Base-by-base conservation (phyloP, 208 protist species). In the Kentomonas sorsogonicus region DNA sequence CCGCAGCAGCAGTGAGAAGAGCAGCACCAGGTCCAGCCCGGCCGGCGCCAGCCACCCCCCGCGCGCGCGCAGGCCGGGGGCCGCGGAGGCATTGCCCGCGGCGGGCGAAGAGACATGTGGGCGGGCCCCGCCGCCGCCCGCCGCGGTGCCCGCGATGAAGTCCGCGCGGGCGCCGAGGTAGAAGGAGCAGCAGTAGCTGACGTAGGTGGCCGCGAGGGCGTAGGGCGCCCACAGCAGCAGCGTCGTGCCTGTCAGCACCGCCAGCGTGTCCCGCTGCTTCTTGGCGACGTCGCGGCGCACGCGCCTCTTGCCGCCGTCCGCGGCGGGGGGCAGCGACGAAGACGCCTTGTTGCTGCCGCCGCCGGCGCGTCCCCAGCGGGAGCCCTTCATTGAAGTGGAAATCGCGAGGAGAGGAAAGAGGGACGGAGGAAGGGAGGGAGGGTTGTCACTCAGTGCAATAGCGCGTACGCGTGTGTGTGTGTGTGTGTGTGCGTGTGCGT, bases 211-310 rank as follows among this genome's bases (percentile, higher is more conserved):
- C 1, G 79, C 79, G 4, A 79, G 30, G 26, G 68, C 71, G 71
- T 89, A 88, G 31, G 81, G 81, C 1, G 86, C 25, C 79, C 81
- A 93, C 27, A 93, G 55, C 38, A 89, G 60, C 7, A 82, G 20
- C 3, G 81, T 74, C 0, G 76, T 74, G 1, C 55, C 62, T 0
- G 57, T 62, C 23, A 82, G 66, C n/a, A 70, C 71, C 38, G 63
- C 22, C 33, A n/a, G n/a, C n/a, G n/a, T n/a, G n/a, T n/a, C n/a
- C n/a, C n/a, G n/a, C n/a, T n/a, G n/a, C n/a, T n/a, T n/a, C n/a
- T n/a, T n/a, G n/a, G n/a, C n/a, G n/a, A n/a, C n/a, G n/a, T n/a
- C n/a, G n/a, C n/a, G n/a, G n/a, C n/a, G n/a, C n/a, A n/a, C n/a
- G n/a, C n/a, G n/a, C n/a, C n/a, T n/a, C n/a, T n/a, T n/a, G n/a